Base-by-base conservation (phyloP, 1,139 yeast species). In the Pichia sp. region DNA sequence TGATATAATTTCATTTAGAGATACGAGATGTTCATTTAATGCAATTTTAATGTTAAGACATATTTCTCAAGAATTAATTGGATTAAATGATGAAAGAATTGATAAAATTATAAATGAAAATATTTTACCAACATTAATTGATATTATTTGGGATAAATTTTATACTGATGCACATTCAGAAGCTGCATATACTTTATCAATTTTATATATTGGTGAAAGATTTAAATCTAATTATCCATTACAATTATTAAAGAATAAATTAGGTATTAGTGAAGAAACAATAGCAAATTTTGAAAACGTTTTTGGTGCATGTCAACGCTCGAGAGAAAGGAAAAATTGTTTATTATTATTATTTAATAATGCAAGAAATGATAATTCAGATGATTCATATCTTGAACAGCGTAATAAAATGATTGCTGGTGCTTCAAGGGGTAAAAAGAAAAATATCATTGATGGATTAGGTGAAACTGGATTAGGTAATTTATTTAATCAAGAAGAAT, bases 1-100 rank as follows among this genome's bases (percentile, higher is more conserved):
- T 51, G 92, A 87, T 61, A 73, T 92, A 30, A 81, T 90, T 55
- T 72, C 78, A 52, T 85, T 87, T 62, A 86, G 84, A 56, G 98
- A 92, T 59, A 86, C 94, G 35, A 82, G 94, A 58, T 90, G 97
- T 62, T 82, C 96, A 10, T 90, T 85, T 67, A 92, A 92, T 62
- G 86, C 95, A 7, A 84, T 92, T 41, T 67, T 90, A 52, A 80
- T 90, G 24, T 71, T 92, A 48, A 74, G 95, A 50, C 82, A 85
- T 51, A 71, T 90, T 41, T 65, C 83, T 33, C 73, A 74, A 11
- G 87, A 84, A 31, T 42, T 60, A 40, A 77, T 87, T 30, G 68
- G 85, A 36, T 68, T 82, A 46, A 78, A 79, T 52, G 83, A 85
- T 59, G 81, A 78, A 30, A 86, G 82, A 52, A 94, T 89, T 39